Evolutionary conservation across 257 asterid genomes (phyloP), one percentile per base, ranked within the genome.

Genomic region (Knoxia roxburghii): DNA sequence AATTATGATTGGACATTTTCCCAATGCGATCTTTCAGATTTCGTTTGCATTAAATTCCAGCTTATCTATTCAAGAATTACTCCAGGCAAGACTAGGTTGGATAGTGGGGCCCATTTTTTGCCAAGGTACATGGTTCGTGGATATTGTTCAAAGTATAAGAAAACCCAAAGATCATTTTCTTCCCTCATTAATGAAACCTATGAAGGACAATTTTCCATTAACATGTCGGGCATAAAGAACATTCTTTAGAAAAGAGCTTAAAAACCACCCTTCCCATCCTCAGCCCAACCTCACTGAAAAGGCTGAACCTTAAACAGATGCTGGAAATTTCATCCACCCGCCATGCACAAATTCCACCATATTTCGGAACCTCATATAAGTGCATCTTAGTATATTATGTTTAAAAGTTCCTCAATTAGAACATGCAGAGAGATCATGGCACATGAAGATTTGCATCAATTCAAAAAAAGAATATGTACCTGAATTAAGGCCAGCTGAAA

Each of bases 401-500:
- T 21, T 30, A 58, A 39, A 32, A 32, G 64, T 8, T 35, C 24
- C 41, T 2, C 30, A 37, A 21, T 15, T 18, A 60, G 49, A 15
- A 21, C 30, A 33, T 60, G 49, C 27, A 60, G 45, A 18, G 10
- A 13, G 20, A 59, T 35, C 24, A 59, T n/a, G 29, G 27, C 23
- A 59, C 26, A 9, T 59, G 64, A 32, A 59, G 20, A 39, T 10
- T 9, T 18, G 37, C 9, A 60, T 11, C 17, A 69, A 55, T 7
- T 24, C 15, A 10, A 51, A 6, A 29, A 51, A 23, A 27, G 50
- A 67, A 4, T 30, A 11, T 39, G 62, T 43, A 80, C 98, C 97
- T 63, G 99, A 85, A 71, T 79, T 88, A 35, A 90, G 82, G 64
- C 97, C 88, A 35, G 99, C 97, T n/a, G 94, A 82, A 37, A 86